These are phyloP conservation scores for Lentinula boryana DNA, from an alignment of 768 basidiomycete species.

Conservation along the genomic window DNA sequence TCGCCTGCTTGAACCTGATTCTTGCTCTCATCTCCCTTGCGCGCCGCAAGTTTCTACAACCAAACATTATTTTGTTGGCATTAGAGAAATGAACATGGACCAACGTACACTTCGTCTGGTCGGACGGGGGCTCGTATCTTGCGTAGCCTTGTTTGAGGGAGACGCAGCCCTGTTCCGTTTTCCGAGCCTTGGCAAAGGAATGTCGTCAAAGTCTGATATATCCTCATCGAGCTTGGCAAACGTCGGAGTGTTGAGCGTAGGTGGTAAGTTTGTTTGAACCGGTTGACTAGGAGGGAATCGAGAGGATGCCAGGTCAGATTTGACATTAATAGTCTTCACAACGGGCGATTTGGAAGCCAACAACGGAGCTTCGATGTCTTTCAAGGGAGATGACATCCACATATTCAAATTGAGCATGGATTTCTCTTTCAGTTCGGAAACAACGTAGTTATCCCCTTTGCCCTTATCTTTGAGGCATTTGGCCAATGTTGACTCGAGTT, in stretches of 20 bases:
- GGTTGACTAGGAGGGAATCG: background rate
- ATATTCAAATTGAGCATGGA: slow-evolving; percentile 6
- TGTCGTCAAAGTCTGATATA: slow-evolving; percentile 6
- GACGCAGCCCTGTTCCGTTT: background rate
- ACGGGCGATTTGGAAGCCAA: background rate
- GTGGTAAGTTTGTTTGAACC: background rate
- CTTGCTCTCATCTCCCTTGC: background rate
- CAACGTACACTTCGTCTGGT: background rate
- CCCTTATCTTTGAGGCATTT: slow-evolving; percentile 1
- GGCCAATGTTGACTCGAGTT: slow-evolving; percentile 4
- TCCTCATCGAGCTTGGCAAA: slow-evolving; percentile 6
- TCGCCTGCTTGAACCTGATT: background rate
- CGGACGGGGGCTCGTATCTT: background rate
- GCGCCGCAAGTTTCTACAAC: background rate
- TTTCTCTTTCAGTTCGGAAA: background rate
- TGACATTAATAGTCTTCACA: too few relatives aligned
- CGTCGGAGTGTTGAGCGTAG: background rate
- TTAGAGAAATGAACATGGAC: background rate
- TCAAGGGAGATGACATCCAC: slow-evolving; percentile 1
- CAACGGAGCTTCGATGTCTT: background rate
- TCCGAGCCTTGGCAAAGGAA: background rate
- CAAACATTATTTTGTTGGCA: background rate
- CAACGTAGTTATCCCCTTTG: background rate
- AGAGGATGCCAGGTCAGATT: background rate
- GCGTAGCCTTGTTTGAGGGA: background rate